Conservation (phyloP, 2,329 filamentous ascomycete genomes). For the Pseudophaeomoniella oleicola region DNA sequence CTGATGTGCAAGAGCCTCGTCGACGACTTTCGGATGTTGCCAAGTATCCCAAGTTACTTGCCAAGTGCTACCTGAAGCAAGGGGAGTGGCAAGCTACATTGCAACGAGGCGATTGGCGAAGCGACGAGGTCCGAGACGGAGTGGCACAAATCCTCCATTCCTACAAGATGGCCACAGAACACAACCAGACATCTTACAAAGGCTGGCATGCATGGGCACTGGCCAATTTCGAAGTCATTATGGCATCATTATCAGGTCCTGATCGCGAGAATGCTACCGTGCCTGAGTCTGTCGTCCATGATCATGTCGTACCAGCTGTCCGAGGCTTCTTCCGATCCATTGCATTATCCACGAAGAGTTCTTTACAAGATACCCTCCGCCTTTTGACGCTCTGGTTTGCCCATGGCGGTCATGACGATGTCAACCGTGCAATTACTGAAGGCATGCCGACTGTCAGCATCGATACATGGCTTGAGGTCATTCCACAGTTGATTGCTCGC, state of each 20-base stretch:
- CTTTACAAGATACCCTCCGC: constrained; percentile 85
- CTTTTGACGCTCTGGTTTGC: constrained; percentile 93
- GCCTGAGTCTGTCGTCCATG: constrained; percentile 42
- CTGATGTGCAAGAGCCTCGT: constrained; percentile 22
- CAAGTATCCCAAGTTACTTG: constrained; percentile 56
- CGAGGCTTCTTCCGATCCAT: constrained; percentile 97
- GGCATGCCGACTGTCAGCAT: constrained; percentile 86
- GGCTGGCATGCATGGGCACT: constrained; percentile 98
- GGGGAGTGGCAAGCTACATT: constrained; percentile 89
- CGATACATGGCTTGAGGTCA: constrained; percentile 97
- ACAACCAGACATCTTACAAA: constrained; percentile 94
- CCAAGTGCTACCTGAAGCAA: constrained; percentile 90
- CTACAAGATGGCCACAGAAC: constrained; percentile 81
- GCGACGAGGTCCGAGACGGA: constrained; percentile 70
- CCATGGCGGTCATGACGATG: constrained; percentile 75
- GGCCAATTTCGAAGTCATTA: constrained; percentile 96
- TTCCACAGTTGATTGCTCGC: constrained; percentile 88
- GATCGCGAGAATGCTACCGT: constrained; percentile 36
- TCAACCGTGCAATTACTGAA: constrained; percentile 76
- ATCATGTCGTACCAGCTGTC: constrained; percentile 85
- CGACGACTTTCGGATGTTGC: constrained; percentile 32
- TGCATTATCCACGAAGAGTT: constrained; percentile 76
- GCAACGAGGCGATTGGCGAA: constrained; percentile 78
- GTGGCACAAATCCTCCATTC: constrained; percentile 82
- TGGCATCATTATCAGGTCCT: constrained; percentile 54